A percentile compares a stretch with the other conserved stretches of the same genome.
These are phyloP conservation scores for Musa troglodytarum DNA, from an alignment of 176 grass and related monocot genomes.

Conservation along the genomic window DNA sequence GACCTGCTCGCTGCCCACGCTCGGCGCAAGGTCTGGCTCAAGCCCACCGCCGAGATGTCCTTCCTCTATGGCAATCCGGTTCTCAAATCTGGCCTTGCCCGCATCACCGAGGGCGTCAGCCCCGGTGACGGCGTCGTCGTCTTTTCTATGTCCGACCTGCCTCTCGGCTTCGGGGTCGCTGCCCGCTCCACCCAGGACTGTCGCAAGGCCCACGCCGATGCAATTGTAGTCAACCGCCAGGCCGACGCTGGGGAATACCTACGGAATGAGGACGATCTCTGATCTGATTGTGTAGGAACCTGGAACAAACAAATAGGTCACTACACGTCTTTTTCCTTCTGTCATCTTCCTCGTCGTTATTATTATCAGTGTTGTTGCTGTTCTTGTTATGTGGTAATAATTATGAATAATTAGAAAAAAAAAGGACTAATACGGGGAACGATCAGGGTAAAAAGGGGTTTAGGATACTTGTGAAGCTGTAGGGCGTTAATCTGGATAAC, in stretches of 20 bases:
- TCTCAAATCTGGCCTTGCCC: slow-evolving; percentile 68
- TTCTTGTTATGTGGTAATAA: background rate
- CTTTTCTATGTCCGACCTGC: slow-evolving; percentile 76
- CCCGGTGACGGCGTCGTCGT: slow-evolving; percentile 65
- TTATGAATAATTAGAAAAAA: background rate
- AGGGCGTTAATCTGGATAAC: too few relatives aligned
- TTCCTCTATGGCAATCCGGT: slow-evolving; percentile 92
- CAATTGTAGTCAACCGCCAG: slow-evolving; percentile 70
- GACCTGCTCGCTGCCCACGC: slow-evolving; percentile 88
- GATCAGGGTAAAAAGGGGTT: too few relatives aligned
- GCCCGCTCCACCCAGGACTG: slow-evolving; percentile 67
- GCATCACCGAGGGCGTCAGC: slow-evolving; percentile 79
- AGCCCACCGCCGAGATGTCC: slow-evolving; percentile 66
- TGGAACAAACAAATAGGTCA: background rate
- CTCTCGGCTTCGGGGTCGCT: slow-evolving; percentile 65
- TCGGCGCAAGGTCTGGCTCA: slow-evolving; percentile 77
- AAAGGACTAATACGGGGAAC: background rate
- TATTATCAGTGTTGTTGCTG: background rate
- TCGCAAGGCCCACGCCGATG: slow-evolving; percentile 71
- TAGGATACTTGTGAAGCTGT: too few relatives aligned
- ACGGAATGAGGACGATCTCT: slow-evolving; percentile 65
- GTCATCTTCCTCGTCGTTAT: background rate
- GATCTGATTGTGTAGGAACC: background rate
- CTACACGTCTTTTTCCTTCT: background rate
- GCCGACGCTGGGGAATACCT: slow-evolving; percentile 68